Base-by-base conservation (phyloP, 164 flowering plant species). In the Sedum album region DNA sequence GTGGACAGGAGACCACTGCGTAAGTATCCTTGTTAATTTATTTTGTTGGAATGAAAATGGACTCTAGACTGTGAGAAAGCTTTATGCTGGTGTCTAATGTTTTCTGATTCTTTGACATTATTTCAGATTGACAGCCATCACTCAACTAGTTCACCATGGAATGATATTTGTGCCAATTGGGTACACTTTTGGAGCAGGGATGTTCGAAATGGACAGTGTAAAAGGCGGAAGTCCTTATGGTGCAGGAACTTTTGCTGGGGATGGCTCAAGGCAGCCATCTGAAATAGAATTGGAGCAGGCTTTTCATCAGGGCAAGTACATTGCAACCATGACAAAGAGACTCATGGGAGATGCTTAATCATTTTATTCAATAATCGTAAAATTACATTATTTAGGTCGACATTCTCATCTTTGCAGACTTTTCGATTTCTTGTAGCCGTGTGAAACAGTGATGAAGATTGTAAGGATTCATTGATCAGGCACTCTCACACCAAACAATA, bases 201-300 rank as follows among this genome's bases (percentile, higher is more conserved):
- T 91, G 97, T 91, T 87, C 60, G 93, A 91, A 76, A 80, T 91
- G 90, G 96, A 89, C 74, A 60, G 85, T 41, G 85, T 91, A 73
- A 91, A 89, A 80, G 97, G 97, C 38, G 97, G 97, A 42, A 87
- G 93, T 72, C 97, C 96, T 0, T 91, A 91, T 66, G 96, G 97
- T 41, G 86, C 96, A 0, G 97, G 97, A 71, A 89, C 97, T 65
- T 89, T 21, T 57, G 97, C 96, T 21, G 97, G 96, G 7, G 97
- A 89, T 73, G 97, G 97, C 39, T 87, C 93, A 1, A 83, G 93
- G 70, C 82, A 80, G 75, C 96, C 97, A 66, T 68, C 96, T 36
- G 80, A 82, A 68, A 91, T 89, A 18, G 96, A 89, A 72, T 69
- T 86, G 70, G 80, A 78, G 79, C 93, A 85, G 72, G 96, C 96